Percentiles rank a stretch among this genome's conserved stretches.
Conservation (phyloP, 257 asterid species). For the Cinchona pubescens region DNA sequence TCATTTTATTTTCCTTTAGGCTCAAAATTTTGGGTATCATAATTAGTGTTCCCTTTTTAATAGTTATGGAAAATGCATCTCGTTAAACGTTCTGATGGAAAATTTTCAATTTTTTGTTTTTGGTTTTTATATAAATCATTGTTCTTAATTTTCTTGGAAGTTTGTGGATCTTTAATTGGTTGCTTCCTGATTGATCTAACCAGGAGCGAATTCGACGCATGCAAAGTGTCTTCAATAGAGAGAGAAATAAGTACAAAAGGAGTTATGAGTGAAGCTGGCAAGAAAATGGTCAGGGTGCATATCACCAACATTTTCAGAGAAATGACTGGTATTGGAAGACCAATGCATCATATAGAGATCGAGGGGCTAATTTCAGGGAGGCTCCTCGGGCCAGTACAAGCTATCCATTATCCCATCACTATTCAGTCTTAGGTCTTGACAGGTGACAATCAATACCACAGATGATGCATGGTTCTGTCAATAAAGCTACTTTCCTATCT, state of each 20-base stretch:
- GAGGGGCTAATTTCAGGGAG: constrained; percentile 49
- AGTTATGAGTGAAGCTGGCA: constrained; percentile 84
- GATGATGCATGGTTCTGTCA: background rate
- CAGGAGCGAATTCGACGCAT: constrained; percentile 92
- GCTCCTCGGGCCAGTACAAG: constrained; percentile 44
- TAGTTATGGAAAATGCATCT: background rate
- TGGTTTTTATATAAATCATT: constrained; percentile 1
- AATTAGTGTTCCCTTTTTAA: too few relatives aligned
- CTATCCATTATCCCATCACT: constrained; percentile 68
- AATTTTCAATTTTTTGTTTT: background rate
- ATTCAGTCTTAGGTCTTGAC: constrained; percentile 90
- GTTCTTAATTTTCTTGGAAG: constrained; percentile 1
- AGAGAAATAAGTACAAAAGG: constrained; percentile 68
- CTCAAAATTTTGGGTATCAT: background rate
- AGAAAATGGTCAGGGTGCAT: constrained; percentile 54
- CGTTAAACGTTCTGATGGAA: background rate
- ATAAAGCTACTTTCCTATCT: background rate
- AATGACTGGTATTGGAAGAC: constrained; percentile 95
- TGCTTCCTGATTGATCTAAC: constrained; percentile 18
- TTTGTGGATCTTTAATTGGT: constrained; percentile 8
- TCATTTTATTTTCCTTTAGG: background rate
- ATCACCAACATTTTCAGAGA: constrained; percentile 84
- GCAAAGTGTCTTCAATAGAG: constrained; percentile 90
- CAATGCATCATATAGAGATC: constrained; percentile 58
- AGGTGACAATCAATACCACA: constrained; percentile 37